Conservation (phyloP, 1,139 yeast species). For the Petasospora fabianii region DNA sequence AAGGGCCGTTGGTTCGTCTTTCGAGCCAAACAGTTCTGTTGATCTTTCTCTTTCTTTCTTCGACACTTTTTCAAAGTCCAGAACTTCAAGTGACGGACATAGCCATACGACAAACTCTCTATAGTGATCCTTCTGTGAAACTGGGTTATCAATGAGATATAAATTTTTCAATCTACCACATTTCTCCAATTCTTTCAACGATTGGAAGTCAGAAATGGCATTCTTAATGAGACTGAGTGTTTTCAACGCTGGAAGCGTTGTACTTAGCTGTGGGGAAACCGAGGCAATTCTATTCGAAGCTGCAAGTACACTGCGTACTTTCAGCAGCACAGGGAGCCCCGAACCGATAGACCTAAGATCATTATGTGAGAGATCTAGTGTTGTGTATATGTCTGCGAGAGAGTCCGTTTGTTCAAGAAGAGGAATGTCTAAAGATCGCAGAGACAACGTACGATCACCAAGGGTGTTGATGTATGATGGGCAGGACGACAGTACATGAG, state of each 20-base stretch:
- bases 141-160: constrained; percentile 58
- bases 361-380: constrained; percentile 68
- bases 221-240: constrained; percentile 54
- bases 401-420: constrained; percentile 41
- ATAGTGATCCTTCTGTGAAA: constrained; percentile 51
- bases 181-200: constrained; percentile 36
- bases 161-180: constrained; percentile 44
- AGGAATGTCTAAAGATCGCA: constrained; percentile 39
- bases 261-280: constrained; percentile 34
- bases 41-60: constrained; percentile 49
- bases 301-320: constrained; percentile 49
- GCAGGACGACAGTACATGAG: constrained; percentile 45
- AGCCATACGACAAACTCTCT: constrained; percentile 58
- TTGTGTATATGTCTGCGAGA: constrained; percentile 42
- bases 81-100: constrained; percentile 55
- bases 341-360: constrained; percentile 47
- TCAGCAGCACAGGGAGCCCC: constrained; percentile 44
- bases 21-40: constrained; percentile 41
- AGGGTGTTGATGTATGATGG: constrained; percentile 47
- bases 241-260: constrained; percentile 40
- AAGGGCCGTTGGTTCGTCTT: constrained; percentile 15
- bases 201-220: constrained; percentile 39
- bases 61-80: constrained; percentile 67
- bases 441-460: constrained; percentile 40
- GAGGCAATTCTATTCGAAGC: constrained; percentile 53